Evolutionary conservation across 352 stramenopile genomes (phyloP).

Genomic region (Phytophthora citrophthora): DNA sequence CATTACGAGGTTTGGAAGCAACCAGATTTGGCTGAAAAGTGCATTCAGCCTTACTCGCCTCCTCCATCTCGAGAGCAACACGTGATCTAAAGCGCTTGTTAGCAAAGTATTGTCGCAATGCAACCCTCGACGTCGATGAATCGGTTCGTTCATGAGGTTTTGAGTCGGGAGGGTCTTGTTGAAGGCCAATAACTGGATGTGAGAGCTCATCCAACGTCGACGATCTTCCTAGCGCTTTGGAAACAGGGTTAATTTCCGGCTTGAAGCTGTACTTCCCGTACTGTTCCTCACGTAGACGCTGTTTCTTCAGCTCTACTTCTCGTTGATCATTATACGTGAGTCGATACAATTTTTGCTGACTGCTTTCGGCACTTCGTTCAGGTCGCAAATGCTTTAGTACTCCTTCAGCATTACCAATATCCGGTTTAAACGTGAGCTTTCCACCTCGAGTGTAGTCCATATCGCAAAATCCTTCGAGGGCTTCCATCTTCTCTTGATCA

Average conservation of each 20-base stretch:
- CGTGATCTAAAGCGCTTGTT: constrained; percentile 76
- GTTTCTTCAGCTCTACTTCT: constrained; percentile 64
- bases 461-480: constrained; percentile 56
- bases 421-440: constrained; percentile 67
- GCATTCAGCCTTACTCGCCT: constrained; percentile 70
- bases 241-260: constrained; percentile 80
- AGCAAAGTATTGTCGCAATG: constrained; percentile 60
- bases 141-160: constrained; percentile 10
- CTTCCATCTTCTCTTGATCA: constrained; percentile 66
- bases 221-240: constrained; percentile 58
- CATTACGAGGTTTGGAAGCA: constrained; percentile 27
- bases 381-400: constrained; percentile 73
- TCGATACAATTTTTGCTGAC: constrained; percentile 63
- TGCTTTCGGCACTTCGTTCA: constrained; percentile 64
- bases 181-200: constrained; percentile 40
- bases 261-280: constrained; percentile 77
- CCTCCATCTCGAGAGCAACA: constrained; percentile 72
- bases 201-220: constrained; percentile 56
- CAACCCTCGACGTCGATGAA: constrained; percentile 33
- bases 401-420: constrained; percentile 77
- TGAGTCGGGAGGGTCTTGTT: constrained; percentile 2
- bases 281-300: constrained; percentile 58
- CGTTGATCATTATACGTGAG: constrained; percentile 74
- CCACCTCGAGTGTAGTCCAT: constrained; percentile 39
- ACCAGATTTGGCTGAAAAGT: constrained; percentile 68